phyloP scores from a whole-genome alignment of 2,329 filamentous ascomycete genomes.

The Colletotrichum musicola region DNA sequence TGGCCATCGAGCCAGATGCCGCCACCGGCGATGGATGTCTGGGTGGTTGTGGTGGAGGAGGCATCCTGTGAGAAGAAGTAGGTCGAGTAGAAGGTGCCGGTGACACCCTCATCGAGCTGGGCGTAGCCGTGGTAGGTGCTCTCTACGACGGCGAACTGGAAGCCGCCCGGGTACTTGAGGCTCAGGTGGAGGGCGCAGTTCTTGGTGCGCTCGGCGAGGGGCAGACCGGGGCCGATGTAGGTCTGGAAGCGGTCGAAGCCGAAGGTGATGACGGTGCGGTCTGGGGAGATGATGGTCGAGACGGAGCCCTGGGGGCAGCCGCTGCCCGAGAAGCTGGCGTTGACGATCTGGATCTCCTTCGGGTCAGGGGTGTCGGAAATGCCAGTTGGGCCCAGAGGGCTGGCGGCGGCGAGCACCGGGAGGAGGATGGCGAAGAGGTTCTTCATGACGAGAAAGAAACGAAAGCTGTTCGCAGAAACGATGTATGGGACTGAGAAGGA shows the following conservation, averaged over 20 bases:
- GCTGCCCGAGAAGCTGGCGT: conserved; percentile 56
- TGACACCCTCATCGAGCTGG: conserved; percentile 58
- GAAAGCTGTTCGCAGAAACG: background rate
- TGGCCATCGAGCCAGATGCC: conserved; percentile 56
- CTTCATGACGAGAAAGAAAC: conserved; percentile 51
- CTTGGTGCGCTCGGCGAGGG: conserved; percentile 54
- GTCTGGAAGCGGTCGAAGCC: conserved; percentile 62
- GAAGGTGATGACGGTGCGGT: conserved; percentile 60
- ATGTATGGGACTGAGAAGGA: background rate
- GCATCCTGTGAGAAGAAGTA: conserved; percentile 63
- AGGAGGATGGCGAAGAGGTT: conserved; percentile 49
- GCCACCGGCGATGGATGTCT: conserved; percentile 57
- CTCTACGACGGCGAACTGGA: conserved; percentile 60
- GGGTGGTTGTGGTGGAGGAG: conserved; percentile 57
- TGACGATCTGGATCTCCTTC: conserved; percentile 55
- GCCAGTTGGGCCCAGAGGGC: conserved; percentile 48
- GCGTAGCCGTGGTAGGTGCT: conserved; percentile 64
- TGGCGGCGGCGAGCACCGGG: conserved; percentile 53
- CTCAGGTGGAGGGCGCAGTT: conserved; percentile 62
- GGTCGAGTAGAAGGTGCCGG: conserved; percentile 59
- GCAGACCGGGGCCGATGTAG: conserved; percentile 58
- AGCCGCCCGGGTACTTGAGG: conserved; percentile 60
- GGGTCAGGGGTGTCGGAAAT: conserved; percentile 53
- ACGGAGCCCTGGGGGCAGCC: conserved; percentile 59
- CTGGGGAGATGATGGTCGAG: conserved; percentile 56